phyloP scores from a whole-genome alignment of 345 rosid genomes.

The Microcos paniculata region DNA sequence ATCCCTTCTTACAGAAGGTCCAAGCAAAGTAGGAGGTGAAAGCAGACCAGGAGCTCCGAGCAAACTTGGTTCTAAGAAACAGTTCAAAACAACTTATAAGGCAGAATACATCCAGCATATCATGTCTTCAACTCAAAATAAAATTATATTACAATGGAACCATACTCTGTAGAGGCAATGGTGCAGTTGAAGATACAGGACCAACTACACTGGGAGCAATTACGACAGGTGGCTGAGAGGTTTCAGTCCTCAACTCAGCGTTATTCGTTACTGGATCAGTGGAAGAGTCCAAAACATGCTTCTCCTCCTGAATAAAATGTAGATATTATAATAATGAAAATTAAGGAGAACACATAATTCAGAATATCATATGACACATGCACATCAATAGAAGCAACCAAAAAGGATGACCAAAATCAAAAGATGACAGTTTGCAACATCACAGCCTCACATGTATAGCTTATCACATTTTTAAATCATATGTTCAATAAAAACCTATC shows the following conservation, averaged over 20 bases:
- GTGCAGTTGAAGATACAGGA: conserved; percentile 36
- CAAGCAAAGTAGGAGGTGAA: conserved; percentile 33
- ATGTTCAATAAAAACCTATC: neutral
- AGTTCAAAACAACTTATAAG: conserved; percentile 20
- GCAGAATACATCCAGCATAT: neutral
- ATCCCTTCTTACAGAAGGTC: conserved; percentile 73
- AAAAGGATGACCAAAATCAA: neutral
- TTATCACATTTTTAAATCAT: neutral
- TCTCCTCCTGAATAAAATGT: conserved; percentile 42
- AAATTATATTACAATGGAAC: conserved; percentile 11
- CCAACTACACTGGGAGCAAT: conserved; percentile 42
- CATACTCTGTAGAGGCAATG: conserved; percentile 73
- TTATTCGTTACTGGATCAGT: conserved; percentile 35
- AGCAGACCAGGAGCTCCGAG: conserved; percentile 60
- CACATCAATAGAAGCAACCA: neutral
- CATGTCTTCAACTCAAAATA: conserved; percentile 16
- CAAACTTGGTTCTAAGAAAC: conserved; percentile 71
- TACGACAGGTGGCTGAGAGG: conserved; percentile 53
- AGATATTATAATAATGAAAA: neutral
- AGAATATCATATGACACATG: neutral
- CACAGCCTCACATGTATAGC: neutral
- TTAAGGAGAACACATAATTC: neutral
- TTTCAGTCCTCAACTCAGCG: conserved; percentile 59
- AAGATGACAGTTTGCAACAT: neutral
- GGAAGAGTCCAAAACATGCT: conserved; percentile 44